phyloP scores from a whole-genome alignment of 495 filamentous ascomycete genomes.

The Aspergillus panamensis region DNA sequence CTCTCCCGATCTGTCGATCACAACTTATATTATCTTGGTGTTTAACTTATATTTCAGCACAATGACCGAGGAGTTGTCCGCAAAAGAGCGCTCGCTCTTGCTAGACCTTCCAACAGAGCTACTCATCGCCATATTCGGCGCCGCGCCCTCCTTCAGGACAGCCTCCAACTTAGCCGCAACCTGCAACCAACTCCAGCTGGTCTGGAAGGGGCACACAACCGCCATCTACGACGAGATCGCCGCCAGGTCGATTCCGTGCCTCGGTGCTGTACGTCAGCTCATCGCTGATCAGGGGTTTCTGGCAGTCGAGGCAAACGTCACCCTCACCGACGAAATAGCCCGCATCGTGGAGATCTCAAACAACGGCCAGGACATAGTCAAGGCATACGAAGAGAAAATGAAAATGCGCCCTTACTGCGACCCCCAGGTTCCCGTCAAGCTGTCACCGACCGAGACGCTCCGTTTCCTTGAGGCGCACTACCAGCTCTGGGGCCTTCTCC shows the following conservation, averaged over 20 bases:
- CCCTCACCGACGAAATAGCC: background rate
- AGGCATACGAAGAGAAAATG: background rate
- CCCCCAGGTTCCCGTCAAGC: background rate
- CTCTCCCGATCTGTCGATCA: background rate
- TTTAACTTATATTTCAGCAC: background rate
- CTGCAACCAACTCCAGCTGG: background rate
- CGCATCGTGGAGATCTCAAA: background rate
- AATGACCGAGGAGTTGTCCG: background rate
- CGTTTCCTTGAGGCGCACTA: slow-evolving; percentile 7
- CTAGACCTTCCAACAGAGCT: slow-evolving; percentile 6
- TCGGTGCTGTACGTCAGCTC: background rate
- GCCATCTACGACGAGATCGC: slow-evolving; percentile 4
- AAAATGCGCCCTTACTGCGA: background rate
- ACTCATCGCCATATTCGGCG: slow-evolving; percentile 1
- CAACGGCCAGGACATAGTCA: background rate
- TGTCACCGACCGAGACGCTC: slow-evolving; percentile 1
- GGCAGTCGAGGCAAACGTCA: background rate
- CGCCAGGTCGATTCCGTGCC: background rate
- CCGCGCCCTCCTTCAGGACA: background rate
- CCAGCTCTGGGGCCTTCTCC: slow-evolving; percentile 2
- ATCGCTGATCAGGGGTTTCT: slow-evolving; percentile 1
- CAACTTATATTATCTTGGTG: no score
- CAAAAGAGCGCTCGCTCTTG: background rate
- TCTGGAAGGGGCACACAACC: slow-evolving; percentile 6
- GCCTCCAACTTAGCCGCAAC: slow-evolving; percentile 1